Percentiles rank a stretch among this genome's conserved stretches.
These are phyloP conservation scores for Aspergillus sp. DNA, from an alignment of 2,329 filamentous ascomycete genomes.

Conservation along the genomic window DNA sequence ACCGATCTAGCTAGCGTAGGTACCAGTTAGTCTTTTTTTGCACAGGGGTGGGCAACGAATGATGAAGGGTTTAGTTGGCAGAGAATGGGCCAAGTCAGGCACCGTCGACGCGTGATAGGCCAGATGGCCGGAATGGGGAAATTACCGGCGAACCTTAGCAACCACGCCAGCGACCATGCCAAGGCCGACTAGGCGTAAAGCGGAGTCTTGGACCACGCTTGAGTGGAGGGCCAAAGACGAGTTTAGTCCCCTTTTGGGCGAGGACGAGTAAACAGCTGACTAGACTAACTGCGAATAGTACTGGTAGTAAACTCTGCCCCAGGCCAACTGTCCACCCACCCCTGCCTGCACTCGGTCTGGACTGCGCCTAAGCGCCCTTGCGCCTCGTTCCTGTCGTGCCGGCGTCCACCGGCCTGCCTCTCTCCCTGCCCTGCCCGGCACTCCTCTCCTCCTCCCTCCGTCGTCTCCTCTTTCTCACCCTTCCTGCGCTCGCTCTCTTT, in stretches of 20 bases:
- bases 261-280: too few species aligned
- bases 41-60: slow-evolving; percentile 5
- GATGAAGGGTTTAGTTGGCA: background rate
- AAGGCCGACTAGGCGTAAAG: background rate
- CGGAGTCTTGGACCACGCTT: background rate
- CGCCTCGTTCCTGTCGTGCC: slow-evolving; percentile 19
- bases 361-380: slow-evolving; percentile 23
- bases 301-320: background rate
- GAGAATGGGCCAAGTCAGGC: slow-evolving; percentile 14
- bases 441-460: slow-evolving; percentile 6
- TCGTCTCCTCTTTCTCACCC: slow-evolving; percentile 11
- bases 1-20: slow-evolving; percentile 3
- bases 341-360: slow-evolving; percentile 6
- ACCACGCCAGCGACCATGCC: slow-evolving; percentile 19
- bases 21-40: background rate
- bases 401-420: background rate
- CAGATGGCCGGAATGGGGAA: slow-evolving; percentile 3
- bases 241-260: too few species aligned
- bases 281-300: background rate
- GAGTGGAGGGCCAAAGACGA: too few species aligned
- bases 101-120: slow-evolving; percentile 16
- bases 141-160: slow-evolving; percentile 13
- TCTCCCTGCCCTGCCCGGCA: background rate
- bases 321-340: background rate
- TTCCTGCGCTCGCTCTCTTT: slow-evolving; percentile 10